These are phyloP conservation scores for Hypoxylon sp. DNA, from an alignment of 2,329 filamentous ascomycete genomes.

Conservation along the genomic window DNA sequence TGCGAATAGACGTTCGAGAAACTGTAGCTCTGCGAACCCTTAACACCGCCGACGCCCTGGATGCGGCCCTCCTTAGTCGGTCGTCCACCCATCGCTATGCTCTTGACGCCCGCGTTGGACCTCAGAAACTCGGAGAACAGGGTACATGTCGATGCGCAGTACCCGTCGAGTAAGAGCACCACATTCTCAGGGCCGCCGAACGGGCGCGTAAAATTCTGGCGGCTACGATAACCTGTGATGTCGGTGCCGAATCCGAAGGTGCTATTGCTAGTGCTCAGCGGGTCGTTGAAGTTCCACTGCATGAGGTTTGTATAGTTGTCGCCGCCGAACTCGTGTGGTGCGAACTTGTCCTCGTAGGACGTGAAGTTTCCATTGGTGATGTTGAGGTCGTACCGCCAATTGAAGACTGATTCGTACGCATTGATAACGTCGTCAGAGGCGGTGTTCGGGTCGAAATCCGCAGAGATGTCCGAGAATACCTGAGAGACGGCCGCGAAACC, in stretches of 20 bases:
- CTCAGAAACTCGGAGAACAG: conserved; percentile 70
- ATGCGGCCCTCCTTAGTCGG: conserved; percentile 62
- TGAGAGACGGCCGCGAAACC: conserved; percentile 58
- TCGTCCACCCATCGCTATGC: conserved; percentile 67
- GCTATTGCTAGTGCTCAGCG: conserved; percentile 58
- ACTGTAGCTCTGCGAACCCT: conserved; percentile 62
- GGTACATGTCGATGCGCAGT: conserved; percentile 71
- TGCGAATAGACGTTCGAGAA: conserved; percentile 53
- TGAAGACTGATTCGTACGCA: conserved; percentile 66
- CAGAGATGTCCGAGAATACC: conserved; percentile 51
- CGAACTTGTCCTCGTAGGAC: conserved; percentile 63
- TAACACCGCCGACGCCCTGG: conserved; percentile 68
- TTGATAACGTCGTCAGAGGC: conserved; percentile 51
- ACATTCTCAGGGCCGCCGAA: conserved; percentile 70
- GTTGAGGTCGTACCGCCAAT: conserved; percentile 66
- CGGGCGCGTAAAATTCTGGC: conserved; percentile 64
- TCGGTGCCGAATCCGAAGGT: conserved; percentile 62
- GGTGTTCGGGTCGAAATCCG: conserved; percentile 50
- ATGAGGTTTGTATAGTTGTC: conserved; percentile 69
- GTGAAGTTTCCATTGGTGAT: conserved; percentile 65
- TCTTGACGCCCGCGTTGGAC: conserved; percentile 67
- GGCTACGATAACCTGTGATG: conserved; percentile 65
- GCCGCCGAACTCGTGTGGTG: conserved; percentile 58
- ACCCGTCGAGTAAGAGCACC: conserved; percentile 71
- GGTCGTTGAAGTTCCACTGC: conserved; percentile 66